phyloP scores from a whole-genome alignment of 345 rosid genomes.

The Citrus unshiu region DNA sequence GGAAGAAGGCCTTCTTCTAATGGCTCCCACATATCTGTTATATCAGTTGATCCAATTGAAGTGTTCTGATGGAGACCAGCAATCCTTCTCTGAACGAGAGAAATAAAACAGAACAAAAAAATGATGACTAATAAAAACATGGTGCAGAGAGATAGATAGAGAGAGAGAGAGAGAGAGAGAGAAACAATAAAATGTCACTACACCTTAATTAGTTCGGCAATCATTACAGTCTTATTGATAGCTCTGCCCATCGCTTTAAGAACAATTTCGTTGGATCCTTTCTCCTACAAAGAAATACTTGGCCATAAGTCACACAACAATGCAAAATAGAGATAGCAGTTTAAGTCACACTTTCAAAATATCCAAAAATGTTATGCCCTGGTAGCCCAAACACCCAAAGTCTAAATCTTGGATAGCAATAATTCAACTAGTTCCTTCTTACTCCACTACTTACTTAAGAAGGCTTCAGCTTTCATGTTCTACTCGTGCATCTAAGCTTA shows the following conservation, averaged over 20 bases:
- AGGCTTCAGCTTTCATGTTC: background rate
- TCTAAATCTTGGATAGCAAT: background rate
- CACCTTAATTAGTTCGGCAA: conserved; percentile 68
- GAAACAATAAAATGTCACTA: background rate
- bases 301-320: background rate
- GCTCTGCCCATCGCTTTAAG: conserved; percentile 88
- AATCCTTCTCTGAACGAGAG: conserved; percentile 60
- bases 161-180: background rate
- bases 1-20: conserved; percentile 78
- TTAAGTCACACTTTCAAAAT: background rate
- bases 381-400: background rate
- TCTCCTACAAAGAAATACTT: conserved; percentile 36
- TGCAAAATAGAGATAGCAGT: background rate
- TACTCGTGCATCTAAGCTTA: background rate
- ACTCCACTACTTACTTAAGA: background rate
- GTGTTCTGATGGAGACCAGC: conserved; percentile 80
- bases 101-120: background rate
- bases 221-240: conserved; percentile 70
- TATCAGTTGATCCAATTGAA: conserved; percentile 74
- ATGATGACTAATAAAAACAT: background rate
- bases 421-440: background rate
- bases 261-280: conserved; percentile 54
- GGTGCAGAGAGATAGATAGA: background rate
- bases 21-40: conserved; percentile 88
- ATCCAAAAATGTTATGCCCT: background rate